These are phyloP conservation scores for Candida sanyaensis DNA, from an alignment of 1,139 yeast genomes.

Conservation along the genomic window DNA sequence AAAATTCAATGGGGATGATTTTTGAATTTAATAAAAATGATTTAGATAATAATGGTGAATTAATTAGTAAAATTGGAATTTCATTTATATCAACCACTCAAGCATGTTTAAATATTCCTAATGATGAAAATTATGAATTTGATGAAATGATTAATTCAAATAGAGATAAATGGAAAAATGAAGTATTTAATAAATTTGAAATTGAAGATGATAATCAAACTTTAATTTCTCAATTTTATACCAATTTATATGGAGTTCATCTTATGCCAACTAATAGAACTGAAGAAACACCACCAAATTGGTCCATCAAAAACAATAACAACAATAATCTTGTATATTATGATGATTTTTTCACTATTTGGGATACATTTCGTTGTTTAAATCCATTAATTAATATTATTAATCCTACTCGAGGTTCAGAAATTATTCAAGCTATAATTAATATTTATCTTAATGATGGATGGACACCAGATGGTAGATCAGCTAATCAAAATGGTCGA, in stretches of 20 bases:
- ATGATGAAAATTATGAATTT: slow-evolving; percentile 18
- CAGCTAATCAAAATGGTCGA: slow-evolving; percentile 39
- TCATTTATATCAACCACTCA: slow-evolving; percentile 31
- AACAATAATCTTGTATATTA: slow-evolving; percentile 24
- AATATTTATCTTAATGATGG: slow-evolving; percentile 35
- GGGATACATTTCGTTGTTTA: slow-evolving; percentile 41
- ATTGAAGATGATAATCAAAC: slow-evolving; percentile 22
- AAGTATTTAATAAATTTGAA: slow-evolving; percentile 26
- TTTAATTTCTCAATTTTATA: slow-evolving; percentile 25
- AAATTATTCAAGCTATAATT: slow-evolving; percentile 29
- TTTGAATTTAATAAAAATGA: slow-evolving; percentile 19
- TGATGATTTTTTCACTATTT: slow-evolving; percentile 42
- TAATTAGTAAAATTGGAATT: slow-evolving; percentile 30
- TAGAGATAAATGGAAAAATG: slow-evolving; percentile 25
- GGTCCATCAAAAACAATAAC: slow-evolving; percentile 19
- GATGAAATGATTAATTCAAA: slow-evolving; percentile 22
- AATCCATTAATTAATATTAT: slow-evolving; percentile 33
- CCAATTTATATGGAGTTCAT: slow-evolving; percentile 35
- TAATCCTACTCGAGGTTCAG: slow-evolving; percentile 30
- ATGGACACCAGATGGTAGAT: slow-evolving; percentile 40
- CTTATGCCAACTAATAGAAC: slow-evolving; percentile 38
- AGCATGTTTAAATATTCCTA: slow-evolving; percentile 29
- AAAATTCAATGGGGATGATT: slow-evolving; percentile 24
- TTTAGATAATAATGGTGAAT: slow-evolving; percentile 4
- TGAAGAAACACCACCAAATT: slow-evolving; percentile 34